Conservation (phyloP, 257 asterid species). For the Agastache rugosa region DNA sequence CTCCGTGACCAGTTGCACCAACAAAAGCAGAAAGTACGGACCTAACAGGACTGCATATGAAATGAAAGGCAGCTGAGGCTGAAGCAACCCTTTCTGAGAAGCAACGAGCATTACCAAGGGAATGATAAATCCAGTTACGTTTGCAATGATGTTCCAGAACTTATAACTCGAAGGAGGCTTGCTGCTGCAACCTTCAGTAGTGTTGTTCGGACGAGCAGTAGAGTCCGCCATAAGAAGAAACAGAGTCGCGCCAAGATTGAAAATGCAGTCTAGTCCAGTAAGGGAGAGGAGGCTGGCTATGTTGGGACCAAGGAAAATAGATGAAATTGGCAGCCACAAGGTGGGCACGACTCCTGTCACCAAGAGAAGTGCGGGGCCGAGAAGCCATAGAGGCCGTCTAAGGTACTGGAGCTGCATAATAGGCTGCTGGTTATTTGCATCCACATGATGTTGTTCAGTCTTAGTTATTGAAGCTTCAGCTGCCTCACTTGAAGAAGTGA, state of each 20-base stretch:
- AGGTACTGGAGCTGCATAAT: slow-evolving; percentile 45
- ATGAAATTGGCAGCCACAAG: slow-evolving; percentile 84
- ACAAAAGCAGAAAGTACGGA: slow-evolving; percentile 83
- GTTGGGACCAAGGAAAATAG: slow-evolving; percentile 88
- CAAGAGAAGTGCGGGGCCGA: slow-evolving; percentile 78
- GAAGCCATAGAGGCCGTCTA: slow-evolving; percentile 74
- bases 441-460: slow-evolving; percentile 47
- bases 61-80: slow-evolving; percentile 68
- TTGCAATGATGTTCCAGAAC: slow-evolving; percentile 84
- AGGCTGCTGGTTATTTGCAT: slow-evolving; percentile 32
- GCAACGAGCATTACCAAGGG: slow-evolving; percentile 55
- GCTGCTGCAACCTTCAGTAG: slow-evolving; percentile 41
- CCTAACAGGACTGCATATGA: slow-evolving; percentile 76
- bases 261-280: slow-evolving; percentile 94
- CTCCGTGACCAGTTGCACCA: slow-evolving; percentile 83
- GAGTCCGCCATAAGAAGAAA: slow-evolving; percentile 95
- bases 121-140: slow-evolving; percentile 53
- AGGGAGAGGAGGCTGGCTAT: slow-evolving; percentile 91
- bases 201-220: slow-evolving; percentile 56
- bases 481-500: slow-evolving; percentile 52
- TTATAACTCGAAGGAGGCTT: slow-evolving; percentile 73
- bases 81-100: slow-evolving; percentile 65
- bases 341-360: slow-evolving; percentile 92
- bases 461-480: slow-evolving; percentile 44
- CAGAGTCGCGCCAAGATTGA: slow-evolving; percentile 86